Conservation (phyloP, 192 early-diverging fungal species). For the Backusella morwellensis region DNA sequence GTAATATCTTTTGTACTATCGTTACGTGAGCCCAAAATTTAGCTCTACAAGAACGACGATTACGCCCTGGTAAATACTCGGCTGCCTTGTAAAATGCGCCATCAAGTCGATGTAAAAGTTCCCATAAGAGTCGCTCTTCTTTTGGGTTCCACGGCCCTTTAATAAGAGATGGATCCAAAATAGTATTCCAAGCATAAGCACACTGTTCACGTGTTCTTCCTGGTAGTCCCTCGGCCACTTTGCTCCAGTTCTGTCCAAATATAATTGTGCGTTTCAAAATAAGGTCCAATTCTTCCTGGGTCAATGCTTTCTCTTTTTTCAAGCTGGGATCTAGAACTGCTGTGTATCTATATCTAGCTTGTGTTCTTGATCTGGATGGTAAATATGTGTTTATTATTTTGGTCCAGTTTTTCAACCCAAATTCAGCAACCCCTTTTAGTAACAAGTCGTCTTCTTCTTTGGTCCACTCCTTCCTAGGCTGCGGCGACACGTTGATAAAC, state of each 20-base stretch:
- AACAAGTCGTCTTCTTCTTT: conserved; percentile 17
- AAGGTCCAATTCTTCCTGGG: conserved; percentile 17
- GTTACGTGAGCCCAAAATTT: neutral
- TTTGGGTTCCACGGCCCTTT: conserved; percentile 11
- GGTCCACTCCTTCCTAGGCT: conserved; percentile 9
- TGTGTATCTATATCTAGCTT: neutral
- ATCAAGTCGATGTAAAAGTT: neutral
- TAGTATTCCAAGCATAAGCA: neutral
- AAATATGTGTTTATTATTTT: conserved; percentile 14
- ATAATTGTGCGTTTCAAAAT: conserved; percentile 24
- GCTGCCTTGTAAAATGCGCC: conserved; percentile 1
- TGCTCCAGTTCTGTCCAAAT: neutral
- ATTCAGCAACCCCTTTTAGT: neutral
- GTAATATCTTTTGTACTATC: neutral
- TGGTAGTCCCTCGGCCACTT: neutral
- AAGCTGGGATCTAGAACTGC: neutral
- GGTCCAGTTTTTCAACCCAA: conserved; percentile 6
- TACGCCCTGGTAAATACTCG: conserved; percentile 9
- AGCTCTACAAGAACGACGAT: neutral
- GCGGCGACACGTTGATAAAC: neutral
- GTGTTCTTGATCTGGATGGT: neutral
- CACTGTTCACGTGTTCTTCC: neutral
- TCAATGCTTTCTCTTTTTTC: neutral
- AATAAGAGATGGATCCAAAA: neutral
- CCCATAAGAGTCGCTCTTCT: conserved; percentile 20